Evolutionary conservation across 371 early-diverging fungal genomes (phyloP), one percentile per base, ranked within the genome.

Genomic region (Batkoa obscura): DNA sequence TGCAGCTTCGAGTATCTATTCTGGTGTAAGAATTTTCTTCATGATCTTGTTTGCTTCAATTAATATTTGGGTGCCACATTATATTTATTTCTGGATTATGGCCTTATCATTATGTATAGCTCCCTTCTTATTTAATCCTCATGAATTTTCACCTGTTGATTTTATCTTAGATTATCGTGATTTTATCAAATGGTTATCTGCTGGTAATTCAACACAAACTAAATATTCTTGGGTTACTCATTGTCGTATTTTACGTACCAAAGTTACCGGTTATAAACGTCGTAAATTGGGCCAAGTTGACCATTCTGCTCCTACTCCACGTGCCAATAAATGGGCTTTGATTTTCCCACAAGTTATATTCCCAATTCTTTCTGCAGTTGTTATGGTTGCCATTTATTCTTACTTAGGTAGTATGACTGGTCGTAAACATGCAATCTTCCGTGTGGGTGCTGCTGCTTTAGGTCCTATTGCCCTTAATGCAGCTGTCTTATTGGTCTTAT

Each of bases 41-140:
- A 79, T 88, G 65, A 74, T 86, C 60, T 60, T 80, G 43, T 87
- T 83, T 70, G 79, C 79, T 13, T 76, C 87, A 2, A 59, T 83
- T 48, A 75, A 79, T 0, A 74, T 81, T 59, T 81, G 83, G 79
- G 68, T 81, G 38, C 81, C 82, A 34, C 84, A 84, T 36, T 58
- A 89, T 57, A 67, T 80, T 50, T 89, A 89, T 66, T 87, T 90
- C 58, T 89, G 90, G 88, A 72, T 88, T 42, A 84, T 84, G 9
- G 84, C 81, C 34, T 60, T 84, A 15, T 82, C 87, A 0, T 64
- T 88, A 36, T 68, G 79, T 53, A 64, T 86, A 33, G 80, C 86
- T 45, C 88, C 89, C 0, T 88, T 85, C 66, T 59, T 88, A 31
- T 88, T 86, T 66, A 88, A 88, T 59, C 87, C 87, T 5, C 84